Base-by-base conservation (phyloP, 2,329 filamentous ascomycete species). In the Chaetomiaceae sp. region DNA sequence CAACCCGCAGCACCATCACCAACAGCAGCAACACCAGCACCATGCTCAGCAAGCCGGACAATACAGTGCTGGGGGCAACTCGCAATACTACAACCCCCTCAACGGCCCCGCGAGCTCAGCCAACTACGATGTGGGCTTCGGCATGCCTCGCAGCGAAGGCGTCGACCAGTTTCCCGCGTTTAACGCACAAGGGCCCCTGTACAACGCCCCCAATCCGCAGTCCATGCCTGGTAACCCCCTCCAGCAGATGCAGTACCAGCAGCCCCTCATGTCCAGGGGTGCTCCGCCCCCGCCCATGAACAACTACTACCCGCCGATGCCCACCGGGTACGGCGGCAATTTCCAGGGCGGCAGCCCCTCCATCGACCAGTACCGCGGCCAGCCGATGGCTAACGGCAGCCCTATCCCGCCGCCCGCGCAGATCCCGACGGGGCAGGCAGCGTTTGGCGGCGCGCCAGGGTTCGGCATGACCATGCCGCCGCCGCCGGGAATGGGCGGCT, bases 171-270 rank as follows among this genome's bases (percentile, higher is more conserved):
- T 78, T 65, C 72, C 73, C 5, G 63, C 71, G 19, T 82, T 74
- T 54, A 70, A 73, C 46, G 69, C 73, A 17, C 77, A 77, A 60
- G 70, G 69, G 40, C 68, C 74, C 39, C 75, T 82, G 70, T 83
- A 75, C 65, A 73, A 71, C 50, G 65, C 69, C 5, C 62, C 69
- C 23, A 72, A 69, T 57, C 69, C 70, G 23, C 69, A 73, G 23
- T 68, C 74, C 34, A 72, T 81, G 55, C 63, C 68, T 23, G 71
- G 76, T 4, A 73, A 74, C 56, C 73, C 70, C 58, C 64, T 82
- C 53, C 75, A 79, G 61, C 78, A 77, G 58, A 63, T 82, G 58
- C 78, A 81, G 55, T 83, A 79, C 61, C 79, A 82, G 63, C 80
- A 82, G 62, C 72, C 64, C 60, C 73, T 83, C 69, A 72, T 83